Conservation (phyloP, 2,329 filamentous ascomycete species). For the Hymenoscyphus scutula region DNA sequence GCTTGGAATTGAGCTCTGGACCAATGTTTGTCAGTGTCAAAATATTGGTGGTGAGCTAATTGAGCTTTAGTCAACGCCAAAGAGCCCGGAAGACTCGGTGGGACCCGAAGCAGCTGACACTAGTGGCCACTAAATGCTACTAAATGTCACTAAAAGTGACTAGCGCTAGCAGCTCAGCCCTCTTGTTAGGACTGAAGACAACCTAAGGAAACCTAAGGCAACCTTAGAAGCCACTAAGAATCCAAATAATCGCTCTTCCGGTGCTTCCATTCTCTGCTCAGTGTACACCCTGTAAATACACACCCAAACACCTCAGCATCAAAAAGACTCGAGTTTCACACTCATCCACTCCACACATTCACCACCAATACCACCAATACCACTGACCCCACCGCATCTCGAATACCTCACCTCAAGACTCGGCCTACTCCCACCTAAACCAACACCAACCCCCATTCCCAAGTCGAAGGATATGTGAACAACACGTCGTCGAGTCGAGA, state of each 20-base stretch:
- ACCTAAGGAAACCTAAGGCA: no score
- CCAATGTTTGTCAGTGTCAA: no score
- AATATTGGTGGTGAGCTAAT: no score
- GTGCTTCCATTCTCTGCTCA: not conserved
- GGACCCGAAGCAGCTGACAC: no score
- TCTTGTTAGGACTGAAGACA: no score
- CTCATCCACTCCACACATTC: not conserved
- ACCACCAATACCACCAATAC: no score
- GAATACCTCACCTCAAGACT: not conserved
- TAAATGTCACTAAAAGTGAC: not conserved
- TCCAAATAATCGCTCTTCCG: no score
- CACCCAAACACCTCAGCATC: constrained; percentile 12
- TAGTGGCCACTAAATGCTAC: not conserved
- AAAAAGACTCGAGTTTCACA: constrained; percentile 14
- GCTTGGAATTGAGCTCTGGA: no score
- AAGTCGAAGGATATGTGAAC: constrained; percentile 18
- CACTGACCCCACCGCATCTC: not conserved
- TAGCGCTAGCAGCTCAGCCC: not conserved
- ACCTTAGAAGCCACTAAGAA: no score
- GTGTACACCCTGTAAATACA: constrained; percentile 3
- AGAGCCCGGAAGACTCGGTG: no score
- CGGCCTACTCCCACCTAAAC: not conserved
- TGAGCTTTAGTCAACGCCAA: no score
- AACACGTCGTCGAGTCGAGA: not conserved
- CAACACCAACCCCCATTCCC: not conserved